Evolutionary conservation across 441 rosid species (phyloP).

Genomic region (Adansonia grandidieri): DNA sequence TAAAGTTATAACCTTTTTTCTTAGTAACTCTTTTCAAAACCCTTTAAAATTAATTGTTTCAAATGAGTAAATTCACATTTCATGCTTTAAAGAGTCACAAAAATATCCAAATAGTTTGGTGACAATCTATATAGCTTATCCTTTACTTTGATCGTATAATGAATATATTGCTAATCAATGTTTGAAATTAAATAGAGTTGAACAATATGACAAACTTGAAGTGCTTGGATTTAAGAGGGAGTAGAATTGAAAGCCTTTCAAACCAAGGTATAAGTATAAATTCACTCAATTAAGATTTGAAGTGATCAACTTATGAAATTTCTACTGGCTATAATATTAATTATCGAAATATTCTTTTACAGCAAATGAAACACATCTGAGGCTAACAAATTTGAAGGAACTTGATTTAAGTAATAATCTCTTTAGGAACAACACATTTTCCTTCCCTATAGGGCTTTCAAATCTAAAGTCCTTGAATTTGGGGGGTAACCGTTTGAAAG

Average conservation of each 20-base stretch:
- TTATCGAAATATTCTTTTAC: neutral
- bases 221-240: neutral
- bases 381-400: neutral
- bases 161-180: too few species aligned
- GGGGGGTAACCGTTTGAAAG: neutral
- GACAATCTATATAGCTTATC: too few species aligned
- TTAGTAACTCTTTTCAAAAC: neutral
- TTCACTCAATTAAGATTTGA: neutral
- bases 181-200: too few species aligned
- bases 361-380: neutral
- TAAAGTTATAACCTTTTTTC: neutral
- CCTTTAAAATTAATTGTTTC: neutral
- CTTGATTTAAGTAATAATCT: neutral
- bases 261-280: neutral
- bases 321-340: neutral
- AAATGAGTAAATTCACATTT: neutral
- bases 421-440: neutral
- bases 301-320: neutral
- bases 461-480: neutral
- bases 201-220: neutral
- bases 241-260: neutral
- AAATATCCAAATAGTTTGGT: too few species aligned
- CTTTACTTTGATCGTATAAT: too few species aligned
- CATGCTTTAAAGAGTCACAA: too few species aligned
- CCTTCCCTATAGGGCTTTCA: neutral